Percentiles rank a stretch among this genome's conserved stretches.
These are phyloP conservation scores for Flaveria bidentis DNA, from an alignment of 129 eudicot species.

Conservation along the genomic window DNA sequence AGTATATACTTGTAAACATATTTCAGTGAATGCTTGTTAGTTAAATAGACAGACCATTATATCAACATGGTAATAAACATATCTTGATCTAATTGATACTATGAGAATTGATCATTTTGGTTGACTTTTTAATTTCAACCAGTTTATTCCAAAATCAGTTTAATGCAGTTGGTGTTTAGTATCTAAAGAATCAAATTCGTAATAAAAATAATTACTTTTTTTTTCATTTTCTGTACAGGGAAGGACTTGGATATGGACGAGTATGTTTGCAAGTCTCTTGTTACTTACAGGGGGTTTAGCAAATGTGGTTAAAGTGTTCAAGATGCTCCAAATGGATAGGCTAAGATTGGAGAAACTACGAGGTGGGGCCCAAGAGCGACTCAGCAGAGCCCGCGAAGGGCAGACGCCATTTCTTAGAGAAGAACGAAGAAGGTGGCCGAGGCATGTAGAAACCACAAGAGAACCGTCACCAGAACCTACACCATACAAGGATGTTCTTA, in stretches of 20 bases:
- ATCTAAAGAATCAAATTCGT: neutral
- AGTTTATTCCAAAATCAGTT: no score
- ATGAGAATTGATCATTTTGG: no score
- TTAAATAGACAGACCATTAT: no score
- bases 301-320: constrained; percentile 87
- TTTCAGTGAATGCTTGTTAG: no score
- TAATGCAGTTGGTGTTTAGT: no score
- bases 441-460: constrained; percentile 25
- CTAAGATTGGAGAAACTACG: constrained; percentile 79
- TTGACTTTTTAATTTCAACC: no score
- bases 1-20: no score
- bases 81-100: no score
- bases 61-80: no score
- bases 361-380: constrained; percentile 89
- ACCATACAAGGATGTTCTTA: constrained; percentile 84
- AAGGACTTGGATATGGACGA: constrained; percentile 60
- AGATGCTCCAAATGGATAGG: constrained; percentile 76
- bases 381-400: constrained; percentile 62
- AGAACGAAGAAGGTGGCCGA: constrained; percentile 42
- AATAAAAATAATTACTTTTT: neutral
- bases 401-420: constrained; percentile 59
- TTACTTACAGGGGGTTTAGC: constrained; percentile 72
- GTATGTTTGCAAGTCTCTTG: constrained; percentile 64
- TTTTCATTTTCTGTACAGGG: constrained; percentile 47
- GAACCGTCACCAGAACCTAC: constrained; percentile 38